These are phyloP conservation scores for Cystobasidium onofrii DNA, from an alignment of 768 basidiomycete species.

Conservation along the genomic window DNA sequence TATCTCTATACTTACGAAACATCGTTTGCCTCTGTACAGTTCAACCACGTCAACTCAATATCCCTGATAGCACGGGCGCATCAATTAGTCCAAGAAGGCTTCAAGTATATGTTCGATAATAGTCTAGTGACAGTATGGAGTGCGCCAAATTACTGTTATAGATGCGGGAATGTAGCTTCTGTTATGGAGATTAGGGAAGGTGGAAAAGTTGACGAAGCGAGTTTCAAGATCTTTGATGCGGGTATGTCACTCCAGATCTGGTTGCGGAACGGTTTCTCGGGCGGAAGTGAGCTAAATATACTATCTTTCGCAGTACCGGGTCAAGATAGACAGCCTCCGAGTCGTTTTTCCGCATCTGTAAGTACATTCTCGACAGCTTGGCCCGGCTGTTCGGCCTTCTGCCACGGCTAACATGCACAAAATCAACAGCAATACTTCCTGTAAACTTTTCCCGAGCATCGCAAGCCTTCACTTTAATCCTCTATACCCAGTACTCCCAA, in stretches of 20 bases:
- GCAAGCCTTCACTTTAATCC: too few relatives aligned
- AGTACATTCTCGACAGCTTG: too few relatives aligned
- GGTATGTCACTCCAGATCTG: not conserved
- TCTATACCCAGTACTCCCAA: too few relatives aligned
- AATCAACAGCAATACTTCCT: too few relatives aligned
- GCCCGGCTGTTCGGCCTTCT: too few relatives aligned
- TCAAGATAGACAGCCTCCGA: conserved; percentile 32
- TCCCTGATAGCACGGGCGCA: conserved; percentile 87
- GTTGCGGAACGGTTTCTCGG: too few relatives aligned
- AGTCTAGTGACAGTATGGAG: conserved; percentile 79
- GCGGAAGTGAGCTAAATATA: too few relatives aligned
- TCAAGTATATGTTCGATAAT: conserved; percentile 45
- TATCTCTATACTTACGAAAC: too few relatives aligned
- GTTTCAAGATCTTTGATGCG: conserved; percentile 40
- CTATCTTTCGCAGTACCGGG: conserved; percentile 32
- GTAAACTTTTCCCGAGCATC: too few relatives aligned
- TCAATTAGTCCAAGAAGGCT: conserved; percentile 91
- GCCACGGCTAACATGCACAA: too few relatives aligned
- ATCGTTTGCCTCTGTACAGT: too few relatives aligned
- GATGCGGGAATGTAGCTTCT: conserved; percentile 77
- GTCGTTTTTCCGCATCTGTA: conserved; percentile 31
- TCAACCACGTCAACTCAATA: conserved; percentile 85
- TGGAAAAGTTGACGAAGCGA: conserved; percentile 28
- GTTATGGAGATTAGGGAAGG: conserved; percentile 73
- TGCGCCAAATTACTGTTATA: conserved; percentile 51